Evolutionary conservation across 2,329 filamentous ascomycete species (phyloP), one percentile per base, ranked within the genome.

Genomic region (Clarireedia sp.): DNA sequence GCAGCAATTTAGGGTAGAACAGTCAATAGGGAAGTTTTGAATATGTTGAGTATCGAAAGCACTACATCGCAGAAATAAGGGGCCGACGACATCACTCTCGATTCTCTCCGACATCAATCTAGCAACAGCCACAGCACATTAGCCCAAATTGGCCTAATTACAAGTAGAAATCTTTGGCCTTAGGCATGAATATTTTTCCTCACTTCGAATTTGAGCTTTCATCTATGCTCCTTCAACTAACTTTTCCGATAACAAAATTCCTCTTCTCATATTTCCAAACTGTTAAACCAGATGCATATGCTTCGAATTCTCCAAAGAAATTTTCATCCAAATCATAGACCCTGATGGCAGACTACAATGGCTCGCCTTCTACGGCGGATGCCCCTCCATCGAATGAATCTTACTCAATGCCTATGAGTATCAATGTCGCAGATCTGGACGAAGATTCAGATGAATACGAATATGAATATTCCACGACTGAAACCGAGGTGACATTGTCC

Each of bases 401-500:
- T 33, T 33, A 54, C 38, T 37, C 44, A 36, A 33, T 45, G 38
- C 24, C 54, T 48, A 60, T 58, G 46, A 36, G 43, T 38, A 44
- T 46, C 14, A 14, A 51, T 51, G 24, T 43, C 14, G 40, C 38
- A 29, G 17, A 47, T 14, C 44, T 21, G 59, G 47, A 53, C 9
- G 59, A 59, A 38, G 44, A 41, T 57, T 79, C 85, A 48, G 79
- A 83, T 14, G 81, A 83, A 50, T 86, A 81, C 80, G 82, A 86
- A 64, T 85, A 85, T 61, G 82, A 86, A 61, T 86, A 86, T 64
- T 85, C 82, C 0, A 69, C 72, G 2, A 83, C 80, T 0, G 81
- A 86, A 63, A 83, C 76, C 14, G 82, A 86, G 73, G 82, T 80
- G 57, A 17, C 63, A 52, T 5, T 7, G 37, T 17, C 48, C 9